A percentile compares a stretch with the other conserved stretches of the same genome.
Conservation (phyloP, 2,329 filamentous ascomycete genomes). For the Aspergillus flavus region DNA sequence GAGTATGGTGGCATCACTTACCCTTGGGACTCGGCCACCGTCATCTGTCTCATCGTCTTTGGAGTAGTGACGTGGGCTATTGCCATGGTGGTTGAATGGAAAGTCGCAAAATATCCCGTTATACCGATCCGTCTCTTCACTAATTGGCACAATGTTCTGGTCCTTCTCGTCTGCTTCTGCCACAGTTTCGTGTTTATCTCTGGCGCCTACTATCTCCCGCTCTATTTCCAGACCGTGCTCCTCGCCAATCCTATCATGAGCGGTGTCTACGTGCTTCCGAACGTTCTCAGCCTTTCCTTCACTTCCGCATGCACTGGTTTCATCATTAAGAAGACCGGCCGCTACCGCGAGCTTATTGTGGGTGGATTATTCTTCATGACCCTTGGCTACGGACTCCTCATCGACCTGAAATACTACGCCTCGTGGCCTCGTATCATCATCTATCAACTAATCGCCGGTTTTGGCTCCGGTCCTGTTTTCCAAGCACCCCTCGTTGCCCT, state of each 20-base stretch:
- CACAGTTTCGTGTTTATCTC: slow-evolving; percentile 80
- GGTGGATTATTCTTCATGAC: slow-evolving; percentile 61
- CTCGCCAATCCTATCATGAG: slow-evolving; percentile 69
- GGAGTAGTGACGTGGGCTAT: slow-evolving; percentile 64
- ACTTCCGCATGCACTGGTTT: slow-evolving; percentile 64
- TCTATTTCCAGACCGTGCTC: slow-evolving; percentile 81
- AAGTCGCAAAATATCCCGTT: slow-evolving; percentile 73
- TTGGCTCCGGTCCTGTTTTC: slow-evolving; percentile 65
- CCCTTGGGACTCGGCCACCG: slow-evolving; percentile 74
- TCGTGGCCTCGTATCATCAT: slow-evolving; percentile 54
- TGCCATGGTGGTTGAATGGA: slow-evolving; percentile 74
- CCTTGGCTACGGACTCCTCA: slow-evolving; percentile 67
- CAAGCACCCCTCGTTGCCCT: slow-evolving; percentile 65
- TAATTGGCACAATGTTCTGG: slow-evolving; percentile 65
- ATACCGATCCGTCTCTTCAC: slow-evolving; percentile 75
- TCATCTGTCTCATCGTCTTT: slow-evolving; percentile 77
- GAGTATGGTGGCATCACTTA: slow-evolving; percentile 77
- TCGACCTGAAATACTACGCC: slow-evolving; percentile 58
- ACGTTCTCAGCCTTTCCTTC: slow-evolving; percentile 68
- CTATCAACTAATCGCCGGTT: slow-evolving; percentile 62
- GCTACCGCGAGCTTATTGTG: slow-evolving; percentile 65
- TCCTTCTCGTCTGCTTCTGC: slow-evolving; percentile 67
- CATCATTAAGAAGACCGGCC: slow-evolving; percentile 72
- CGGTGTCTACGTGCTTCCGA: slow-evolving; percentile 74
- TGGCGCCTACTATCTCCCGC: slow-evolving; percentile 75